These are phyloP conservation scores for Candida succiphila DNA, from an alignment of 805 yeast species.

Conservation along the genomic window DNA sequence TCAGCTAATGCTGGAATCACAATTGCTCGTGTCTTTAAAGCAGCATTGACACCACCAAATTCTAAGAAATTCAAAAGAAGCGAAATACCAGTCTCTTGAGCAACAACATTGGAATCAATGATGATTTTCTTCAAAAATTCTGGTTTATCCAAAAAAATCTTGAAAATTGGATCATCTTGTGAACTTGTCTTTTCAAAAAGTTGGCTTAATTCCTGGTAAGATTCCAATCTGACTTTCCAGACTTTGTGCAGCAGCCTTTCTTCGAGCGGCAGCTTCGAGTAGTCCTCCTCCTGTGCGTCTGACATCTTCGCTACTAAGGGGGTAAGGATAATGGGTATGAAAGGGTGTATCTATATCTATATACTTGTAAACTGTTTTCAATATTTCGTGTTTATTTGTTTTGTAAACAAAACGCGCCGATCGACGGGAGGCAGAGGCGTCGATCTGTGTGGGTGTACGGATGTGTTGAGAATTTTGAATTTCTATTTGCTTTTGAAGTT, in stretches of 20 bases:
- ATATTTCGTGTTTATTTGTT: too few species aligned
- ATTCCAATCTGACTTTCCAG: conserved; percentile 83
- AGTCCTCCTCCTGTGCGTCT: conserved; percentile 45
- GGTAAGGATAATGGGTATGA: background rate
- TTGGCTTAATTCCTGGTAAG: conserved; percentile 58
- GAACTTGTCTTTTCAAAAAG: conserved; percentile 43
- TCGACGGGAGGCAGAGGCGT: too few species aligned
- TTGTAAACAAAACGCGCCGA: background rate
- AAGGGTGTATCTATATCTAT: background rate
- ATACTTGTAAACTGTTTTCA: background rate
- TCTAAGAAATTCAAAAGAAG: conserved; percentile 46
- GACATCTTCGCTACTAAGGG: background rate
- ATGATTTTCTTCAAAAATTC: conserved; percentile 49
- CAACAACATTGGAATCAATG: conserved; percentile 78
- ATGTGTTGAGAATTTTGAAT: too few species aligned
- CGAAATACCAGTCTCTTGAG: conserved; percentile 73
- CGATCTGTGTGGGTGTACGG: too few species aligned
- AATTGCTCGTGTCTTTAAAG: conserved; percentile 28
- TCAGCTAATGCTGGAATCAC: conserved; percentile 54
- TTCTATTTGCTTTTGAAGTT: too few species aligned
- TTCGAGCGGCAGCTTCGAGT: conserved; percentile 48
- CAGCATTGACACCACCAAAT: conserved; percentile 39
- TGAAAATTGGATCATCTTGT: conserved; percentile 47
- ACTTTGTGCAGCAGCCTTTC: conserved; percentile 59
- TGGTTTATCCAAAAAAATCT: conserved; percentile 39